A percentile compares a stretch with the other conserved stretches of the same genome.
Evolutionary conservation across 1,139 yeast genomes (phyloP).

Genomic region (Suzukiozyma palmioleophila): DNA sequence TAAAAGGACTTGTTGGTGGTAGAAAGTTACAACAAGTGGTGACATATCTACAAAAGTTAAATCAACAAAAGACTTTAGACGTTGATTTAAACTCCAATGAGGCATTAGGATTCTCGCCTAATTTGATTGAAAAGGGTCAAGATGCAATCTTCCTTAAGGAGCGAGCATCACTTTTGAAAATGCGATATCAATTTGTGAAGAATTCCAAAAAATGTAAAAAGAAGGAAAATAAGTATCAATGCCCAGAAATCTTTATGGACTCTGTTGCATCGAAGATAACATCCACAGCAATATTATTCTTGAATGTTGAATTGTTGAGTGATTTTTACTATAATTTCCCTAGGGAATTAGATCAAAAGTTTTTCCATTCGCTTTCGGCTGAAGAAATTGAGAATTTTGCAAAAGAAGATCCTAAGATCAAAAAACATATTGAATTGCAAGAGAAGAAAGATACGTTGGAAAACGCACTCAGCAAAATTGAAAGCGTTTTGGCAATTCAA

Average conservation of each 20-base stretch:
- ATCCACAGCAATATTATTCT: constrained; percentile 85
- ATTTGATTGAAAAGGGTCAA: constrained; percentile 69
- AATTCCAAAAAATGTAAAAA: constrained; percentile 67
- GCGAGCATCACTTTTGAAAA: constrained; percentile 63
- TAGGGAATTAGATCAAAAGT: constrained; percentile 76
- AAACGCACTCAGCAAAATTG: constrained; percentile 79
- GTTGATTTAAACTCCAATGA: constrained; percentile 48
- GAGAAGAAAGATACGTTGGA: constrained; percentile 87
- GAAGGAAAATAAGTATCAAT: constrained; percentile 79
- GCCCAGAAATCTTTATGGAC: constrained; percentile 92
- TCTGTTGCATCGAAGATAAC: constrained; percentile 90
- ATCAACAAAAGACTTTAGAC: constrained; percentile 40
- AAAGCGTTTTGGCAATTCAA: constrained; percentile 77
- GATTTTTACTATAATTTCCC: constrained; percentile 97
- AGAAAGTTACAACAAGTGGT: constrained; percentile 80
- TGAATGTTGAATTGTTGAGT: constrained; percentile 88
- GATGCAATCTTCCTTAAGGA: constrained; percentile 82
- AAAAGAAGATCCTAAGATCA: constrained; percentile 89
- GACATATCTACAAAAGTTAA: constrained; percentile 58
- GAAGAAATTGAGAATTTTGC: constrained; percentile 89
- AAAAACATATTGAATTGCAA: constrained; percentile 87
- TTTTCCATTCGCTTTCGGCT: constrained; percentile 57
- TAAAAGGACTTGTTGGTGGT: constrained; percentile 75
- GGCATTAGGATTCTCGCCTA: constrained; percentile 71
- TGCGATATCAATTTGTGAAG: constrained; percentile 75